Evolutionary conservation across 768 basidiomycete species (phyloP).

Genomic region (Leccinum obscurum): DNA sequence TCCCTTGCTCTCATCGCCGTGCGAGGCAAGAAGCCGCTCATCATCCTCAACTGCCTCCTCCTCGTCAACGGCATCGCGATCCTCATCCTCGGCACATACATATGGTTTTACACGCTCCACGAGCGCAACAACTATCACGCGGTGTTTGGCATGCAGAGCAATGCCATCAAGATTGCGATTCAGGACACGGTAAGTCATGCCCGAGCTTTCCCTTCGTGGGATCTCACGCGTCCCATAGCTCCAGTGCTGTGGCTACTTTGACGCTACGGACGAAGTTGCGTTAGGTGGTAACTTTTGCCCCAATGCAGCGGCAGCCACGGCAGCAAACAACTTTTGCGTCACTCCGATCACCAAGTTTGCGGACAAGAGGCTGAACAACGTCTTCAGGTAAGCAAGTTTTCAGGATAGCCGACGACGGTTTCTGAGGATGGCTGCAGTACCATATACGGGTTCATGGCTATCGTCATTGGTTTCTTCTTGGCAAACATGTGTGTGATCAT

Average conservation of each 20-base stretch:
- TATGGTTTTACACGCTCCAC: slow-evolving; percentile 82
- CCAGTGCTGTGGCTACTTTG: slow-evolving; percentile 85
- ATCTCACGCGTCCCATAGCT: slow-evolving; percentile 46
- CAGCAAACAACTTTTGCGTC: slow-evolving; percentile 62
- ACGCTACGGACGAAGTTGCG: slow-evolving; percentile 56
- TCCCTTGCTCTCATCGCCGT: slow-evolving; percentile 74
- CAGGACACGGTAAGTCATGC: slow-evolving; percentile 66
- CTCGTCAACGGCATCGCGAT: slow-evolving; percentile 62
- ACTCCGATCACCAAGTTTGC: slow-evolving; percentile 65
- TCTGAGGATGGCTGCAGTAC: slow-evolving; percentile 37
- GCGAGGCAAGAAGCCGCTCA: slow-evolving; percentile 66
- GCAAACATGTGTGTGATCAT: slow-evolving; percentile 87
- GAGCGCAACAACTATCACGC: slow-evolving; percentile 67
- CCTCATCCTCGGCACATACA: slow-evolving; percentile 62
- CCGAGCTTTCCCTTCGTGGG: not conserved
- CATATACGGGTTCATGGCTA: slow-evolving; percentile 82
- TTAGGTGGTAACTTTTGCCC: slow-evolving; percentile 65
- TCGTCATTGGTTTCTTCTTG: slow-evolving; percentile 72
- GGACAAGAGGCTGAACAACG: slow-evolving; percentile 72
- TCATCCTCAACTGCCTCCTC: slow-evolving; percentile 75
- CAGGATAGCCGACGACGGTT: not conserved
- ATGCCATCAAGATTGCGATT: slow-evolving; percentile 50
- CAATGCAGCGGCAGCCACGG: slow-evolving; percentile 38
- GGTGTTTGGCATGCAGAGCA: slow-evolving; percentile 50
- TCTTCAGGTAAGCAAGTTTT: slow-evolving; percentile 68